phyloP scores from a whole-genome alignment of 2,329 filamentous ascomycete species.

The Alternaria dauci region DNA sequence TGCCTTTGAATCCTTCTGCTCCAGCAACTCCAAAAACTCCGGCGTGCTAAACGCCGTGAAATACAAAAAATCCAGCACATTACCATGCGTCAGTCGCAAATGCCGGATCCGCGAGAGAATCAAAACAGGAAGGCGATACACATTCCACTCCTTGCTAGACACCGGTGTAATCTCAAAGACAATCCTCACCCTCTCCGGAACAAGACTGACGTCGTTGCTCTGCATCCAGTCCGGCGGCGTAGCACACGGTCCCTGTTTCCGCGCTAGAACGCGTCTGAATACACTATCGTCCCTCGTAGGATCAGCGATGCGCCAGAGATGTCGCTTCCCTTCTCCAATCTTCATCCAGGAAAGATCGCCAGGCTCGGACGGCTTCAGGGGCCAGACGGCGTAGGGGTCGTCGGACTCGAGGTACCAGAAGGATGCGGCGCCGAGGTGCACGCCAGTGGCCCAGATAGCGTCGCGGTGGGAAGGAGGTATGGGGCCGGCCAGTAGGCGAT shows the following conservation, averaged over 20 bases:
- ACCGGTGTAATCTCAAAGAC: conserved; percentile 40
- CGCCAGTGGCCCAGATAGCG: conserved; percentile 57
- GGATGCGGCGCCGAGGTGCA: conserved; percentile 57
- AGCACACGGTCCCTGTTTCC: conserved; percentile 13
- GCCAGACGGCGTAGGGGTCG: conserved; percentile 63
- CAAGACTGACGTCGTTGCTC: conserved; percentile 13
- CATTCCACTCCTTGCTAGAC: conserved; percentile 27
- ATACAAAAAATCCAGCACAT: conserved; percentile 56
- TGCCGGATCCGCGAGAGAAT: conserved; percentile 53
- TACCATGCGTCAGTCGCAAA: conserved; percentile 50
- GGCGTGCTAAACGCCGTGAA: conserved; percentile 59
- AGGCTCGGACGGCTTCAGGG: conserved; percentile 55
- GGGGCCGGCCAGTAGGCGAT: conserved; percentile 52
- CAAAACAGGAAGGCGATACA: conserved; percentile 44
- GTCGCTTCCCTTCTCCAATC: conserved; percentile 64
- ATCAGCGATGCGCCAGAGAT: conserved; percentile 62
- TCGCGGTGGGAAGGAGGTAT: conserved; percentile 56
- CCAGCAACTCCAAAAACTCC: conserved; percentile 57
- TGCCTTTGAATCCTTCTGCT: conserved; percentile 61
- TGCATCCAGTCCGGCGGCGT: conserved; percentile 22
- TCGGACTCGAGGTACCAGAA: conserved; percentile 57
- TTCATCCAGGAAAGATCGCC: conserved; percentile 67
- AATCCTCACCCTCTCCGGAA: conserved; percentile 47
- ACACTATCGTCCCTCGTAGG: conserved; percentile 59
- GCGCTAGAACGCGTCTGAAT: conserved; percentile 51